Conservation (phyloP, 352 stramenopile genomes). For the Peronospora belbahrii region DNA sequence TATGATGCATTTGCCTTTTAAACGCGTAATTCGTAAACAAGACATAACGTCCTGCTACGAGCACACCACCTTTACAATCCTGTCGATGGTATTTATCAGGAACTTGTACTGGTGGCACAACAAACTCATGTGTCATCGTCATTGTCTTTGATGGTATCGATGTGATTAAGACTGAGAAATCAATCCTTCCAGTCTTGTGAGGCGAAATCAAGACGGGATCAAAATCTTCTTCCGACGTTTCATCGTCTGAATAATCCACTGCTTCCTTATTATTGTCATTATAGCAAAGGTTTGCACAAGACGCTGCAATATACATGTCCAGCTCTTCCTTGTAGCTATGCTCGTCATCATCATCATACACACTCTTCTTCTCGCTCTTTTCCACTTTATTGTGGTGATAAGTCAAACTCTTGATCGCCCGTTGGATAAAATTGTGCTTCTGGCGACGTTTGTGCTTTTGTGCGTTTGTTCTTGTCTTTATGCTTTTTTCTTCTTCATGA, state of each 20-base stretch:
- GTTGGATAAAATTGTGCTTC: constrained; percentile 18
- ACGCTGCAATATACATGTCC: constrained; percentile 18
- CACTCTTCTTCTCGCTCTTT: neutral
- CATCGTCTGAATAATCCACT: constrained; percentile 8
- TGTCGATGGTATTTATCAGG: constrained; percentile 23
- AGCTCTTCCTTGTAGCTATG: constrained; percentile 23
- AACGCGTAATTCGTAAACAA: constrained; percentile 31
- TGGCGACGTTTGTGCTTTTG: constrained; percentile 5
- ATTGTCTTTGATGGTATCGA: constrained; percentile 9
- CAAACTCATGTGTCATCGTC: constrained; percentile 6
- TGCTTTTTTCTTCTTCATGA: neutral
- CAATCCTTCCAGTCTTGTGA: constrained; percentile 13
- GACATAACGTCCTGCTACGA: constrained; percentile 26
- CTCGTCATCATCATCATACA: constrained; percentile 11
- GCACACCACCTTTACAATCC: constrained; percentile 22
- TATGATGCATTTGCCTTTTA: constrained; percentile 18
- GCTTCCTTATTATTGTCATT: constrained; percentile 4
- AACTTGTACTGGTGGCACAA: constrained; percentile 27
- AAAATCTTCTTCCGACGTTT: constrained; percentile 11
- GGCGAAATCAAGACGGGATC: constrained; percentile 3
- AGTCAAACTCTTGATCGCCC: constrained; percentile 12
- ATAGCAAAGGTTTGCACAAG: constrained; percentile 9
- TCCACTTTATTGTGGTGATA: constrained; percentile 7
- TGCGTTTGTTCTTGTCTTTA: neutral
- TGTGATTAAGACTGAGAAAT: constrained; percentile 16